Percentiles rank a stretch among this genome's conserved stretches.
These are phyloP conservation scores for Camillea tinctor DNA, from an alignment of 2,329 filamentous ascomycete species.

Conservation along the genomic window DNA sequence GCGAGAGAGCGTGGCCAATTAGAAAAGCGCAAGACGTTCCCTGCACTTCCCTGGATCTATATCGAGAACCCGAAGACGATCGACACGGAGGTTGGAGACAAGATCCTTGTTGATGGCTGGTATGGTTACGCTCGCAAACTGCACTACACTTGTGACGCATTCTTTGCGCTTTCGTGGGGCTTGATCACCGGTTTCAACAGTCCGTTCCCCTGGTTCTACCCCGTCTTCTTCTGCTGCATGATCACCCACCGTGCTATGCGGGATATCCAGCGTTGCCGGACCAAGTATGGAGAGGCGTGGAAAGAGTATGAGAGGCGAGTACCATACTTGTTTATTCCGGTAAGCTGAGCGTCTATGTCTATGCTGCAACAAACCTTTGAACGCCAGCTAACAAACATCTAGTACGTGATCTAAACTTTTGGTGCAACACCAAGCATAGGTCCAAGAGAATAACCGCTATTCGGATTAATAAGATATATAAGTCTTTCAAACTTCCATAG, in stretches of 20 bases:
- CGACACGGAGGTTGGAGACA: slow-evolving; percentile 68
- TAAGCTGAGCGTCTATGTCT: slow-evolving; percentile 21
- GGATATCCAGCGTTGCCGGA: slow-evolving; percentile 72
- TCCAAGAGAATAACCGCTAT: background rate
- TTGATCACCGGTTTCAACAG: slow-evolving; percentile 55
- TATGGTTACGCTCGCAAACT: slow-evolving; percentile 70
- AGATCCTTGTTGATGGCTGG: slow-evolving; percentile 83
- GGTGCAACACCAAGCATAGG: background rate
- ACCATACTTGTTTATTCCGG: slow-evolving; percentile 74
- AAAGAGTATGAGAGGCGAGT: slow-evolving; percentile 75
- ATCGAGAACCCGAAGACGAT: slow-evolving; percentile 80
- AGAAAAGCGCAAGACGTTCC: slow-evolving; percentile 75
- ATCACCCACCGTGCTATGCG: slow-evolving; percentile 74
- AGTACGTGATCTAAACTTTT: slow-evolving; percentile 8
- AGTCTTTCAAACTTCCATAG: background rate
- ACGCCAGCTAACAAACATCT: background rate
- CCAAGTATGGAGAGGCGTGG: slow-evolving; percentile 83
- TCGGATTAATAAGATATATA: background rate
- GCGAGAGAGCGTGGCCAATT: slow-evolving; percentile 72
- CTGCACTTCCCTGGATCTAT: slow-evolving; percentile 85
- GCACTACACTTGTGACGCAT: slow-evolving; percentile 49
- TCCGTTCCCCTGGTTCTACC: slow-evolving; percentile 89
- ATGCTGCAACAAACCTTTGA: background rate
- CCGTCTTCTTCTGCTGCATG: slow-evolving; percentile 76
- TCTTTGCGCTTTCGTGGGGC: slow-evolving; percentile 52